A percentile compares a stretch with the other conserved stretches of the same genome.
These are phyloP conservation scores for Lactarius sanguifluus DNA, from an alignment of 768 basidiomycete species.

Conservation along the genomic window DNA sequence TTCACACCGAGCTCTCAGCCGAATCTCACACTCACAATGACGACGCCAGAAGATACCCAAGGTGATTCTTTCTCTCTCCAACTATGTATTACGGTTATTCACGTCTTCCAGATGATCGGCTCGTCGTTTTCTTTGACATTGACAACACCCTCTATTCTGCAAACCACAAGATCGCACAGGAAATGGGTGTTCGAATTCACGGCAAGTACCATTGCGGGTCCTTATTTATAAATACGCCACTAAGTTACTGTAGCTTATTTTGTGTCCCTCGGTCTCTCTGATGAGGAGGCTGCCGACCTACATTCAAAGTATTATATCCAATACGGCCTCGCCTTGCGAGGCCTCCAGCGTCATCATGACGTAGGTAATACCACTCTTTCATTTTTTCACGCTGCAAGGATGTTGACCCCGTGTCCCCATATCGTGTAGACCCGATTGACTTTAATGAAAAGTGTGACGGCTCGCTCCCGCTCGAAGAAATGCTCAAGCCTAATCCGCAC, in stretches of 20 bases:
- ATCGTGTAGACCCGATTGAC: slow-evolving; percentile 68
- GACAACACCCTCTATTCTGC: slow-evolving; percentile 88
- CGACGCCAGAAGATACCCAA: slow-evolving; percentile 21
- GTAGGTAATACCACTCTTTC: slow-evolving; percentile 50
- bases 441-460: slow-evolving; percentile 85
- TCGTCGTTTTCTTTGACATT: slow-evolving; percentile 78
- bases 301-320: slow-evolving; percentile 73
- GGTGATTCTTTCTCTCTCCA: background rate
- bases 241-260: slow-evolving; percentile 60
- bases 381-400: background rate
- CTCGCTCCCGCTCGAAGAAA: slow-evolving; percentile 76
- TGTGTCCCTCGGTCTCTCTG: slow-evolving; percentile 60
- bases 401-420: slow-evolving; percentile 1
- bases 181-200: slow-evolving; percentile 79
- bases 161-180: slow-evolving; percentile 68
- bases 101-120: slow-evolving; percentile 48
- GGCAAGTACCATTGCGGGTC: slow-evolving; percentile 41
- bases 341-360: slow-evolving; percentile 71
- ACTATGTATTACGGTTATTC: background rate
- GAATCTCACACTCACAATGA: slow-evolving; percentile 1
- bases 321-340: slow-evolving; percentile 82
- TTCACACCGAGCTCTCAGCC: background rate
- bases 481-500: slow-evolving; percentile 63
- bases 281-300: slow-evolving; percentile 66
- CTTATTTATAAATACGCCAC: slow-evolving; percentile 1